Evolutionary conservation across 2,329 filamentous ascomycete genomes (phyloP).

Genomic region (Huntiella decipiens): DNA sequence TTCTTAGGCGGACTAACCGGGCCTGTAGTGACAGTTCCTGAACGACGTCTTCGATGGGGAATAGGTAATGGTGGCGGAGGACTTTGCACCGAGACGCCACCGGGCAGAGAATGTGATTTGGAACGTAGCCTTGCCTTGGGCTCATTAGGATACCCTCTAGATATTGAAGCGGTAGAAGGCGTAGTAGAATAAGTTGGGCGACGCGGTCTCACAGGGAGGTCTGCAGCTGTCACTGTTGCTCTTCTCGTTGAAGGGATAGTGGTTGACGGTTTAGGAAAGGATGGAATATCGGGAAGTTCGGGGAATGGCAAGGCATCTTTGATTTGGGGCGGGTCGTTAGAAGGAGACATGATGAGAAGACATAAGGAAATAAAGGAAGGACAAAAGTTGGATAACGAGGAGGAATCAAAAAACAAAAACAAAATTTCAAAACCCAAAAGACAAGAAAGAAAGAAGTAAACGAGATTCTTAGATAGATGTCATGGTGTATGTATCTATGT

Average conservation of each 20-base stretch:
- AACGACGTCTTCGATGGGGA: no score
- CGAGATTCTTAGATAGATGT: no score
- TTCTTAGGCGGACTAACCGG: not conserved
- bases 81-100: no score
- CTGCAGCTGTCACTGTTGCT: slow-evolving; percentile 6
- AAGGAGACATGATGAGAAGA: not conserved
- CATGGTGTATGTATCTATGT: no score
- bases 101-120: no score
- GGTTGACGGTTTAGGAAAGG: not conserved
- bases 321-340: not conserved
- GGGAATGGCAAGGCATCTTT: not conserved
- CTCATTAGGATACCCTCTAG: no score
- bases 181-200: slow-evolving; percentile 9
- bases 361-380: not conserved
- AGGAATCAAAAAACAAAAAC: no score
- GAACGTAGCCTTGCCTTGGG: no score
- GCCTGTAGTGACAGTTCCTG: not conserved
- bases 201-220: not conserved
- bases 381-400: no score
- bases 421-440: no score
- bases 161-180: slow-evolving; percentile 1
- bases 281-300: not conserved
- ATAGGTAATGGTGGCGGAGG: no score
- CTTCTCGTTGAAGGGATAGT: not conserved
- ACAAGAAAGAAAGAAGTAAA: no score